These are phyloP conservation scores for Colletotrichum neosansevieriae DNA, from an alignment of 2,329 filamentous ascomycete species.

Conservation along the genomic window DNA sequence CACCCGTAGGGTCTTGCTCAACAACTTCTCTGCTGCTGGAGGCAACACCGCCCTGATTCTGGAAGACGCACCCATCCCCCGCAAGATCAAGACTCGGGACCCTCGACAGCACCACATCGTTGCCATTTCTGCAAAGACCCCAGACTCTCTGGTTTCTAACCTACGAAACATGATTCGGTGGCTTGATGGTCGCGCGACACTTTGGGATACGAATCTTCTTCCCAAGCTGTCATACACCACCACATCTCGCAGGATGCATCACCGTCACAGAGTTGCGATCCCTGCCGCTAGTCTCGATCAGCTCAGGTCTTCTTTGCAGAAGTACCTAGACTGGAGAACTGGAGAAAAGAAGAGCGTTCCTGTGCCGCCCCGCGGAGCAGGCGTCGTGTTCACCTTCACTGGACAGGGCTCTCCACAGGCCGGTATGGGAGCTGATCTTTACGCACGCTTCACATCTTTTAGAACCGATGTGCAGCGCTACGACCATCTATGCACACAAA, in stretches of 20 bases:
- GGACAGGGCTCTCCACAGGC: conserved; percentile 67
- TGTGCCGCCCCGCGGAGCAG: conserved; percentile 56
- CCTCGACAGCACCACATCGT: conserved; percentile 67
- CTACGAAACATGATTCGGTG: conserved; percentile 52
- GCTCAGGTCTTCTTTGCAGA: background rate
- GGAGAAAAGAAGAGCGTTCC: conserved; percentile 54
- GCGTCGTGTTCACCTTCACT: conserved; percentile 66
- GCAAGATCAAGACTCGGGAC: conserved; percentile 59
- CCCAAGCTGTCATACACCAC: conserved; percentile 66
- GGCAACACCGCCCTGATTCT: conserved; percentile 75
- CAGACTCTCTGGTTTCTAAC: background rate
- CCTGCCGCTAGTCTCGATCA: conserved; percentile 52
- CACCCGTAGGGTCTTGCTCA: conserved; percentile 64
- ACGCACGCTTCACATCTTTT: conserved; percentile 60
- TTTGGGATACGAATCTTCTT: conserved; percentile 1
- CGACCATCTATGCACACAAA: conserved; percentile 61
- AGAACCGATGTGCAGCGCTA: conserved; percentile 68
- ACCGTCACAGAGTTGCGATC: conserved; percentile 55
- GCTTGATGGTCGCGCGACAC: conserved; percentile 54
- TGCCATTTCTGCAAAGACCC: conserved; percentile 65
- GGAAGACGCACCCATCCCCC: conserved; percentile 66
- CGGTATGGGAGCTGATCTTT: conserved; percentile 62
- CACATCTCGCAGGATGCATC: conserved; percentile 73
- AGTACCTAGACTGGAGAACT: conserved; percentile 49
- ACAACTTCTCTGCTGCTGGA: conserved; percentile 79